Evolutionary conservation across 2,329 filamentous ascomycete genomes (phyloP), one percentile per base, ranked within the genome.

Genomic region (Macroventuria anomochaeta): DNA sequence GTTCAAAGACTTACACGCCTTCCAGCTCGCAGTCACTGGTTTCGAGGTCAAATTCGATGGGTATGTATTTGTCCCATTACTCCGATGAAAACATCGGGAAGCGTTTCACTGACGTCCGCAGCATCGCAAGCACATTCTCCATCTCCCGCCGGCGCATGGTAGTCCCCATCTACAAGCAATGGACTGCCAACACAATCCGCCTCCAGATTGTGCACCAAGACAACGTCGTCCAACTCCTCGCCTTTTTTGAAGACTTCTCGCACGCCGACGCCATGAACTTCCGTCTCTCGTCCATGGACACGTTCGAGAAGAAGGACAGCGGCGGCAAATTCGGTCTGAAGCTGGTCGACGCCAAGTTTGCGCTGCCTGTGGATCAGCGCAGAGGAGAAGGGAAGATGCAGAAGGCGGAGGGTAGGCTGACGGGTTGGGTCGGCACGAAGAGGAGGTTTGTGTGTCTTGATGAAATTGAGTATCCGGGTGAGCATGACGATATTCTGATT

Each of bases 181-280:
- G 91, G 90, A 91, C 96, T 69, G 90, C 92, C 2, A 85, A 82
- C n/a, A 83, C 82, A 31, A 90, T 90, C 7, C 86, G 93, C 29
- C 80, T 96, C 7, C 92, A 96, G 71, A 81, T 96, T 31, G 85
- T 96, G 29, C 82, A 86, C 61, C 87, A 88, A 60, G 89, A 92
- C 58, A 89, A 86, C 66, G 83, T 89, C 12, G 76, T 89, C 18
- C 91, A 96, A 72, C 78, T 97, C 25, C 77, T 96, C 18, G 91
- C 88, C 3, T 97, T 96, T 76, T 95, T 96, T 72, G 88, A 91
- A 60, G 89, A 93, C 55, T 96, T 96, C 74, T 85, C 85, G 36
- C 90, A 96, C 65, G 91, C 92, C 3, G 87, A 91, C 62, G 91
- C 90, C 70, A 91, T 97, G 89, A 92, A 91, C 63, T 96, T 96